Percentiles rank a stretch among this genome's conserved stretches.
Evolutionary conservation across 495 filamentous ascomycete species (phyloP).

Genomic region (Coniosporium apollinis): DNA sequence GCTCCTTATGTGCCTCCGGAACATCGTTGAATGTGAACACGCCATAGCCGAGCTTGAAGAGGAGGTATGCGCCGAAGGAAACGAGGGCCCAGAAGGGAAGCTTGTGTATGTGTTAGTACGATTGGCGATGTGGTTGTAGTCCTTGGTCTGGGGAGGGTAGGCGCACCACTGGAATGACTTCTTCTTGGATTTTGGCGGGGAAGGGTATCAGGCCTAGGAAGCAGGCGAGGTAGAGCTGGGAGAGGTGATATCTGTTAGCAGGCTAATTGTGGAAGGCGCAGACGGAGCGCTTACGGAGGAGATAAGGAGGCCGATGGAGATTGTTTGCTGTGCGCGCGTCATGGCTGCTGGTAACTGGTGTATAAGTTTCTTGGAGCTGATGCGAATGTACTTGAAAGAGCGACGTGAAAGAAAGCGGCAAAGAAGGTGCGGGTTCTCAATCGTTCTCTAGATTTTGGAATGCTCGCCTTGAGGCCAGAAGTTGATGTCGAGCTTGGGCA

Average conservation of each 20-base stretch:
- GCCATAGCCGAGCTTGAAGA: conserved; percentile 78
- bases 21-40: conserved; percentile 95
- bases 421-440: too few species aligned
- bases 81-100: conserved; percentile 87
- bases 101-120: conserved; percentile 28
- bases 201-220: conserved; percentile 77
- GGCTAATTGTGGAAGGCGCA: conserved; percentile 4
- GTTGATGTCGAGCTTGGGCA: too few species aligned
- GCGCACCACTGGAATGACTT: conserved; percentile 54
- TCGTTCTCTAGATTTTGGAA: too few species aligned
- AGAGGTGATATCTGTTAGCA: neutral
- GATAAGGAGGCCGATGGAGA: conserved; percentile 70
- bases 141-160: neutral
- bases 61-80: conserved; percentile 81
- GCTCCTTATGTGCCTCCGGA: conserved; percentile 73
- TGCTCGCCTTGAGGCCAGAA: too few species aligned
- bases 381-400: too few species aligned
- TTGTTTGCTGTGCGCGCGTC: conserved; percentile 87
- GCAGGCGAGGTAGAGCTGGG: conserved; percentile 70
- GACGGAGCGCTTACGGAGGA: conserved; percentile 48
- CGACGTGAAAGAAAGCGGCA: too few species aligned
- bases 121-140: neutral
- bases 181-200: conserved; percentile 50
- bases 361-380: too few species aligned
- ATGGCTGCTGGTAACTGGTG: conserved; percentile 38